A percentile compares a stretch with the other conserved stretches of the same genome.
phyloP scores from a whole-genome alignment of 495 filamentous ascomycete species.

The Penicillium turbatum region DNA sequence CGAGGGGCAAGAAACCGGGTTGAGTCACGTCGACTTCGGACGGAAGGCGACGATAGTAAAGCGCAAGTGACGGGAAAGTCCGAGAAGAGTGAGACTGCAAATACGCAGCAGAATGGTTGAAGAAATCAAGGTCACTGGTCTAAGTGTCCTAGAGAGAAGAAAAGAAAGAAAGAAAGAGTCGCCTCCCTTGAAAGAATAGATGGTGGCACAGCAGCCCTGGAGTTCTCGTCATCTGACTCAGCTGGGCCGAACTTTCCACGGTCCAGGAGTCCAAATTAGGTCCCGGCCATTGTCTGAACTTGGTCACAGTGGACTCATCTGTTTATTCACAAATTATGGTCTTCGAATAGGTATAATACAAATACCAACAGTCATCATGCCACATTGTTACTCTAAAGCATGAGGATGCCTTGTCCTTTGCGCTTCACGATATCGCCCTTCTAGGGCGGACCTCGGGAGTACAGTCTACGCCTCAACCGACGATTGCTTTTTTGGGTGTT shows the following conservation, averaged over 20 bases:
- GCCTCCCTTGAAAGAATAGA: background rate
- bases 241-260: slow-evolving; percentile 1
- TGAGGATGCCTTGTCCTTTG: too few relatives aligned
- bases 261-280: background rate
- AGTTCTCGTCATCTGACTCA: slow-evolving; percentile 18
- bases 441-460: background rate
- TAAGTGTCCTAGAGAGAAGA: background rate
- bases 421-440: background rate
- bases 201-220: background rate
- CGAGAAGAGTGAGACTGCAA: background rate
- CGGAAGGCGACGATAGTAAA: background rate
- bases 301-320: background rate
- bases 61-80: background rate
- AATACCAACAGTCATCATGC: too few relatives aligned
- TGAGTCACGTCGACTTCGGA: slow-evolving; percentile 21
- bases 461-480: background rate
- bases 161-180: background rate
- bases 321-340: background rate
- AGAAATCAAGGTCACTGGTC: slow-evolving; percentile 1
- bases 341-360: too few relatives aligned
- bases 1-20: slow-evolving; percentile 15
- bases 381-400: too few relatives aligned
- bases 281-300: background rate
- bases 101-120: background rate
- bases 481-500: background rate